These are phyloP conservation scores for Helicocarpus griseus DNA, from an alignment of 2,329 filamentous ascomycete species.

Conservation along the genomic window DNA sequence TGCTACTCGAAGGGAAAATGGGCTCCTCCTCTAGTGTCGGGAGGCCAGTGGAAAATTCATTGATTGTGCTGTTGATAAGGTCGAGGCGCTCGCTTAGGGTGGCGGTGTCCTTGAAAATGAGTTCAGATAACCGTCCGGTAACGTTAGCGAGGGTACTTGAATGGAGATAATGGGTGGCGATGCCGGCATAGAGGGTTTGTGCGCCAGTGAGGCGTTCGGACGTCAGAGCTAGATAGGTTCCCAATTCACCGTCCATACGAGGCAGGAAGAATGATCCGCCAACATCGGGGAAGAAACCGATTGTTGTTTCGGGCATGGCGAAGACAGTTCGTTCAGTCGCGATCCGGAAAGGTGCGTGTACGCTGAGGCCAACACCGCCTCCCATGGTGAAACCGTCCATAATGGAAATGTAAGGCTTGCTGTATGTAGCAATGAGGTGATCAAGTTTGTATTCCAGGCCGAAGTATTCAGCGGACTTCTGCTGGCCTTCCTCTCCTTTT, in stretches of 20 bases:
- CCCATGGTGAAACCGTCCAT: constrained; percentile 99
- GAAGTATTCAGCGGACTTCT: constrained; percentile 76
- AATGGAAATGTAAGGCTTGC: constrained; percentile 86
- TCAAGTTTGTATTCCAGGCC: constrained; percentile 92
- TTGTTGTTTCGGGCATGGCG: constrained; percentile 97
- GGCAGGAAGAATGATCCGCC: constrained; percentile 94
- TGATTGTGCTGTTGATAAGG: constrained; percentile 76
- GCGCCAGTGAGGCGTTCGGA: constrained; percentile 73
- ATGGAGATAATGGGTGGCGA: constrained; percentile 95
- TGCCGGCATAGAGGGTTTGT: constrained; percentile 79
- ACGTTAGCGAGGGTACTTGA: constrained; percentile 74
- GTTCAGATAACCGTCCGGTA: constrained; percentile 76
- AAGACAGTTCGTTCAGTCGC: constrained; percentile 93
- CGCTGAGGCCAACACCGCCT: constrained; percentile 84
- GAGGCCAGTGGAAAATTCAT: constrained; percentile 81
- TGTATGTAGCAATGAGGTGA: constrained; percentile 87
- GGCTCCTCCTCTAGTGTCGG: constrained; percentile 52
- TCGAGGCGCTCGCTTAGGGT: constrained; percentile 51
- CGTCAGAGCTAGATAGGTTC: constrained; percentile 88
- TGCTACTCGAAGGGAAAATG: constrained; percentile 55
- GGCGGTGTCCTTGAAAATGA: constrained; percentile 76
- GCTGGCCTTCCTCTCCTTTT: constrained; percentile 57
- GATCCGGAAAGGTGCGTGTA: constrained; percentile 92
- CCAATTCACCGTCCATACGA: constrained; percentile 72
- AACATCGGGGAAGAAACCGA: constrained; percentile 97